Evolutionary conservation across 2,329 filamentous ascomycete species (phyloP), one percentile per base, ranked within the genome.

Genomic region (Rachicladosporium sp.): DNA sequence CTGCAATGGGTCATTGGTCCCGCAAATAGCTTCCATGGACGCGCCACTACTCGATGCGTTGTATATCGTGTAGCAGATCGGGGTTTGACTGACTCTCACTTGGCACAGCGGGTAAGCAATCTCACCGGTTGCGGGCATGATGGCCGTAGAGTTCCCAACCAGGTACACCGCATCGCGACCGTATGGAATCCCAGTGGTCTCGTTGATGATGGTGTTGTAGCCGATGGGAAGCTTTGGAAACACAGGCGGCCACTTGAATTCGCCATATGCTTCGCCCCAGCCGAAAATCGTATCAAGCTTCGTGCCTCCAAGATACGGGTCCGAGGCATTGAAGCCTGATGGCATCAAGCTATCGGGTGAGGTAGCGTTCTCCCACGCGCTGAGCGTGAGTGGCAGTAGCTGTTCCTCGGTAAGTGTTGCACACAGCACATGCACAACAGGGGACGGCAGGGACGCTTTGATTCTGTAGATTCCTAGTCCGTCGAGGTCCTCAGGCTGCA

Each of bases 371-470:
- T 74, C 71, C 78, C 79, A 87, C 2, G 58, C 46, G 0, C 67
- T 67, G 44, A 80, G 86, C 0, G 88, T 64, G 2, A 88, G 59
- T 0, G 82, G 82, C 0, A 53, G 57, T 2, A 89, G 58, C 39
- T 85, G 80, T 0, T 65, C 50, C 12, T 56, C 42, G 0, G 68
- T 67, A 65, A 87, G 67, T 32, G 82, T 81, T 1, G 72, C 78
- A 49, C 84, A 91, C 27, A 87, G 58, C 0, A 84, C 79, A 46
- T 88, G 85, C 33, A 88, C 60, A 0, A 73, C 68, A 0, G 83
- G 82, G 1, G 78, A 81, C 0, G 80, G 74, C 0, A 86, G 78
- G 0, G 80, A 77, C 0, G 82, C 84, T 10, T 66, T 62, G 3
- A 89, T 64, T 3, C 65, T 66, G 56, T 86, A 88, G 35, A 79